Base-by-base conservation (phyloP, 202 grass and related monocot species). In the Digitaria exilis region DNA sequence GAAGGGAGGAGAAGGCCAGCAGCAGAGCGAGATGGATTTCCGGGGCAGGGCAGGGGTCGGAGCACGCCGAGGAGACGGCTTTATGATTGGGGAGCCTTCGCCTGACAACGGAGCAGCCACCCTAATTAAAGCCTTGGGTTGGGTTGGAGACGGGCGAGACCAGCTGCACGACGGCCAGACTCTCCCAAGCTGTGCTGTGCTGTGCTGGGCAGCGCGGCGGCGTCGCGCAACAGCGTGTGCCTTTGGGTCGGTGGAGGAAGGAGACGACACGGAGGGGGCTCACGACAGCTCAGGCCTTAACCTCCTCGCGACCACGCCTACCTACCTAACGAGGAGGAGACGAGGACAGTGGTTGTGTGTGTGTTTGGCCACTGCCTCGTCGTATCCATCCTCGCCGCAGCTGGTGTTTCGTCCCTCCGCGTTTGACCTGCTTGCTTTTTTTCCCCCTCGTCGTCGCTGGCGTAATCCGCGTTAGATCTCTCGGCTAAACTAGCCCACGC, bases 71-170 rank as follows among this genome's bases (percentile, higher is more conserved):
- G n/a, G 77, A 55, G 31, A 30, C 54, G 71, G 49, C 81, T 82
- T 78, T 77, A 72, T 60, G 87, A 30, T 65, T 75, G 68, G 62
- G 62, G 55, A 11, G 43, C 13, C 11, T 44, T 44, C 45, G 13
- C 52, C 9, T 49, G 79, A 13, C 78, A 86, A 6, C 83, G 77
- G 71, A 85, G 22, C 71, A 82, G 30, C 45, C 18, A 26, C 65
- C 65, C 83, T 73, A 73, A 86, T 67, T 85, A 85, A 78, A 86
- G 77, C 46, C n/a, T 39, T 39, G 37, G 4, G n/a, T n/a, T n/a
- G 18, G 49, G 54, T 3, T 6, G 60, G n/a, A n/a, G n/a, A n/a
- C n/a, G n/a, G 15, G 37, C 37, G 37, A 39, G 37, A 39, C 37
- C 7, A 44, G 66, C 66, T n/a, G 6, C 11, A 2, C 6, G 12